Evolutionary conservation across 352 stramenopile genomes (phyloP).

Genomic region (Globisporangium alternatum): DNA sequence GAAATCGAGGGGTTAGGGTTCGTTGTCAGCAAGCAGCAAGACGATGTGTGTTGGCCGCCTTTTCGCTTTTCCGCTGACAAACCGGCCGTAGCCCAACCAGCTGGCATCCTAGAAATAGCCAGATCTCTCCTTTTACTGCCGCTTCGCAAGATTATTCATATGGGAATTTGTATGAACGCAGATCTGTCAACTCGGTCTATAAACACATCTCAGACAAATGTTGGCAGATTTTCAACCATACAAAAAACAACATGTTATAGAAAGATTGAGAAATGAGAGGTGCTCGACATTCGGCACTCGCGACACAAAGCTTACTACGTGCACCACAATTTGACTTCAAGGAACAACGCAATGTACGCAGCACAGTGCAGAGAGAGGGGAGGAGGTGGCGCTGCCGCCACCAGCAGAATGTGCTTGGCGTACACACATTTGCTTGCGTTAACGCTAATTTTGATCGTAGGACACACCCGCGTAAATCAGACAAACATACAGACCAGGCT

Average conservation of each 20-base stretch:
- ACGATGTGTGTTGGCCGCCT: conserved; percentile 9
- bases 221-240: not conserved
- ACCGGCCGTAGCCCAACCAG: not conserved
- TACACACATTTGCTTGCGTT: conserved; percentile 6
- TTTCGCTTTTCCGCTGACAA: too few species aligned
- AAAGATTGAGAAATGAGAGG: not conserved
- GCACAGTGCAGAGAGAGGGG: not conserved
- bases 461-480: not conserved
- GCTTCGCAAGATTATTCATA: not conserved
- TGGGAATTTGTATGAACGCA: not conserved
- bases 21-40: not conserved
- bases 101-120: conserved; percentile 2
- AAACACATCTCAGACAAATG: not conserved
- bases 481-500: too few species aligned
- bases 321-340: conserved; percentile 5
- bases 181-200: not conserved
- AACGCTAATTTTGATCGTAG: not conserved
- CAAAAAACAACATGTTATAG: not conserved
- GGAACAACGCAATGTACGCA: not conserved
- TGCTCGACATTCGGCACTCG: not conserved
- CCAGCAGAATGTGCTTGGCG: not conserved
- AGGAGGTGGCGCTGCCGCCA: not conserved
- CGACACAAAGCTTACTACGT: too few species aligned
- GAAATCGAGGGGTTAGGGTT: not conserved
- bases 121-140: not conserved